Evolutionary conservation across 768 basidiomycete genomes (phyloP).

Genomic region (Solioccasus polychromus): DNA sequence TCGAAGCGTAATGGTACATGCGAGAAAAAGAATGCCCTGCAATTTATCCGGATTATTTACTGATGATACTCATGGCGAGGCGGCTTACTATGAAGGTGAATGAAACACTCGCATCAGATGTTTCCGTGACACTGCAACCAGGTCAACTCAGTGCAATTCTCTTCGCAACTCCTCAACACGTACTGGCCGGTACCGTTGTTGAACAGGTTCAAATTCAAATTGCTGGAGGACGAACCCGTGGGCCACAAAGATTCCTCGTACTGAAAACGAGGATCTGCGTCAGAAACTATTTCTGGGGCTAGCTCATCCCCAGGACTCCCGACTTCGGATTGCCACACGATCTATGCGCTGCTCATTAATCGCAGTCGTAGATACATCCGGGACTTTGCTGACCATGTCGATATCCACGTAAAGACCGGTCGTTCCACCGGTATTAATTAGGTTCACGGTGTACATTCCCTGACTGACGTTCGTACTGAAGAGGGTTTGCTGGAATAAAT

Average conservation of each 20-base stretch:
- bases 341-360: conserved; percentile 12
- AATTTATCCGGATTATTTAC: conserved; percentile 1
- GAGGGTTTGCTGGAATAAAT: conserved; percentile 39
- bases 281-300: conserved; percentile 25
- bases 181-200: conserved; percentile 43
- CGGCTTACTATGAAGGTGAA: conserved; percentile 40
- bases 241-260: conserved; percentile 38
- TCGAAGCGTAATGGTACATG: background rate
- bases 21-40: conserved; percentile 20
- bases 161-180: conserved; percentile 6
- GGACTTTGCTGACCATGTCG: conserved; percentile 36
- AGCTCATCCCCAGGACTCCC: conserved; percentile 15
- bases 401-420: conserved; percentile 42
- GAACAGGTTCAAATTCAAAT: conserved; percentile 38
- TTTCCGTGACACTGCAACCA: conserved; percentile 31
- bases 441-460: conserved; percentile 35
- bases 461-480: conserved; percentile 34
- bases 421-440: conserved; percentile 27
- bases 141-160: conserved; percentile 1
- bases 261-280: conserved; percentile 36
- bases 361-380: background rate
- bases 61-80: background rate
- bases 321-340: conserved; percentile 29
- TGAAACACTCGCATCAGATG: conserved; percentile 30
- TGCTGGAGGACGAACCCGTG: conserved; percentile 27